These are phyloP conservation scores for Globisporangium emineosum DNA, from an alignment of 352 stramenopile species.

Conservation along the genomic window DNA sequence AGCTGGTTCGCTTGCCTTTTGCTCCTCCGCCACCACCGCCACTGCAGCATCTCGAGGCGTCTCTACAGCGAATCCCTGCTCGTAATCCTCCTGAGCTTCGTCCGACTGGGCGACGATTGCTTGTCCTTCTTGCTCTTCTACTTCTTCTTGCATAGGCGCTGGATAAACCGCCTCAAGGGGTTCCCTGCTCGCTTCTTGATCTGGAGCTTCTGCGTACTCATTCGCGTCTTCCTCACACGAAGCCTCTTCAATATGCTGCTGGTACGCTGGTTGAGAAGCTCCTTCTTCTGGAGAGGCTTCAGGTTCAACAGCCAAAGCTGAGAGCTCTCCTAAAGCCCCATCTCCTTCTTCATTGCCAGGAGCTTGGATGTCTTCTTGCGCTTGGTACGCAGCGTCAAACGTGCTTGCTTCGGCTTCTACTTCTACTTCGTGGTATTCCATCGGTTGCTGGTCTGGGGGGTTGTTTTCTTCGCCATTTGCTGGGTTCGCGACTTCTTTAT, in stretches of 20 bases:
- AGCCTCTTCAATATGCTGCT: not conserved
- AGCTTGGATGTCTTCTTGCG: not conserved
- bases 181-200: not conserved
- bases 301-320: not conserved
- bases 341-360: not conserved
- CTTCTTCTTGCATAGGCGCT: not conserved
- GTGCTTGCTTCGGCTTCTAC: not conserved
- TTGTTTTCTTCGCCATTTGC: not conserved
- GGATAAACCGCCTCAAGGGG: not conserved
- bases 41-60: not conserved
- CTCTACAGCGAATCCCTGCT: slow-evolving; percentile 9
- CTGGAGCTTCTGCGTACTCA: not conserved
- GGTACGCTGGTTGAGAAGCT: not conserved
- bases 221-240: not conserved
- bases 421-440: not conserved
- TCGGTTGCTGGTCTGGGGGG: not conserved
- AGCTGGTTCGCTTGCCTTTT: not conserved
- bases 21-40: not conserved
- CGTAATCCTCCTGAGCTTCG: slow-evolving; percentile 7
- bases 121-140: not conserved
- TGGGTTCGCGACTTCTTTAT: not conserved
- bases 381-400: not conserved
- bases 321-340: not conserved
- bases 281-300: not conserved
- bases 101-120: not conserved